Evolutionary conservation across 2,329 filamentous ascomycete species (phyloP).

Genomic region (Cercospora janseana): DNA sequence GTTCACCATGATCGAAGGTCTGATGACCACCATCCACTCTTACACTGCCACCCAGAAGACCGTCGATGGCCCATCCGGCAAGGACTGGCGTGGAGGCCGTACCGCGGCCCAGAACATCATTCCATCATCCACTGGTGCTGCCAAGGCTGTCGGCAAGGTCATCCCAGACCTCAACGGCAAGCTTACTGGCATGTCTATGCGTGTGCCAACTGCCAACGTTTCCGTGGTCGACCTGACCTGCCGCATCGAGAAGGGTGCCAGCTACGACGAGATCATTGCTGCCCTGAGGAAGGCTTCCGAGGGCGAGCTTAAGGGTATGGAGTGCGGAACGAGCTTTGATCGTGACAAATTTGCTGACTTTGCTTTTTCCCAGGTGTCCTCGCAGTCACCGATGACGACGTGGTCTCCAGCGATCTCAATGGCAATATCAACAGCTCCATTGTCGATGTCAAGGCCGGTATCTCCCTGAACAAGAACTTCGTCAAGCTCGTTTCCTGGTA

Average conservation of each 20-base stretch:
- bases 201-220: slow-evolving; percentile 97
- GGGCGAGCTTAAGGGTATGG: slow-evolving; percentile 78
- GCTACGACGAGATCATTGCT: slow-evolving; percentile 89
- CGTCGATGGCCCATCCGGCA: slow-evolving; percentile 92
- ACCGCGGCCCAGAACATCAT: slow-evolving; percentile 99
- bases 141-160: slow-evolving; percentile 99
- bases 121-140: slow-evolving; percentile 96
- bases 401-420: slow-evolving; percentile 92
- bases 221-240: slow-evolving; percentile 96
- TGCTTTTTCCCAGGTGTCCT: slow-evolving; percentile 65
- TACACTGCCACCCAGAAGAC: slow-evolving; percentile 99
- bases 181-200: slow-evolving; percentile 99
- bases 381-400: slow-evolving; percentile 92
- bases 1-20: slow-evolving; percentile 94
- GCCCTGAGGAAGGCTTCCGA: slow-evolving; percentile 81
- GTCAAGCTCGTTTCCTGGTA: slow-evolving; percentile 94
- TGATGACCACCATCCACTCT: slow-evolving; percentile 99
- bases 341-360: not conserved
- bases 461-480: slow-evolving; percentile 97
- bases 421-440: slow-evolving; percentile 93
- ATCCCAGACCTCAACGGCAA: slow-evolving; percentile 98
- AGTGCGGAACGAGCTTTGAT: not conserved
- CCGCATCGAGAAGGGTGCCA: slow-evolving; percentile 86
- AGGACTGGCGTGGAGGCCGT: slow-evolving; percentile 99
- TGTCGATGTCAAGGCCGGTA: slow-evolving; percentile 99